Percentiles rank a stretch among this genome's conserved stretches.
These are phyloP conservation scores for Corymbia calophylla DNA, from an alignment of 441 rosid species.

Conservation along the genomic window DNA sequence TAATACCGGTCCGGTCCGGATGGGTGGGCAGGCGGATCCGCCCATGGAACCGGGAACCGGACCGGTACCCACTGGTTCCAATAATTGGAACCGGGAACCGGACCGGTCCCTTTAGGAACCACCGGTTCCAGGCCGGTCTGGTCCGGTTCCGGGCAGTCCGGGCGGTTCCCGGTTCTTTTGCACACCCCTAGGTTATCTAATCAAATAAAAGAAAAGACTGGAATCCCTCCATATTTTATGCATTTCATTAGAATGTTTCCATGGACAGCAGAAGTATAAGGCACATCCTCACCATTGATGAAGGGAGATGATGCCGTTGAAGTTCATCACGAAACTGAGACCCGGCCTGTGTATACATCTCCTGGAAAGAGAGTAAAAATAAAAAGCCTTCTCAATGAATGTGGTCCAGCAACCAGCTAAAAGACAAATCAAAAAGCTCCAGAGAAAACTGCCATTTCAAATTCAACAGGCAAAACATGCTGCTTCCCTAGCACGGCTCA, in stretches of 20 bases:
- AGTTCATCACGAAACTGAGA: conserved; percentile 95
- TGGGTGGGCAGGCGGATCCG: too few species aligned
- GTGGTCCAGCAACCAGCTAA: neutral
- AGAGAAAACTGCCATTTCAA: neutral
- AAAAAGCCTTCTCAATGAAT: neutral
- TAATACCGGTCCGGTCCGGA: too few species aligned
- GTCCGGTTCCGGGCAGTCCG: too few species aligned
- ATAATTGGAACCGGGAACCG: too few species aligned
- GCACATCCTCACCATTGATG: conserved; percentile 52
- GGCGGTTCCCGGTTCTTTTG: too few species aligned
- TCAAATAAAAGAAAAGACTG: neutral
- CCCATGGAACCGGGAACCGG: too few species aligned
- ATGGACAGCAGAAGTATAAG: neutral
- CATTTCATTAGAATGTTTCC: neutral
- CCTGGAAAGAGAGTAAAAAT: conserved; percentile 40
- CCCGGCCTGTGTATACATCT: conserved; percentile 89
- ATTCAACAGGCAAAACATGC: neutral
- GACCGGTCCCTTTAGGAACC: too few species aligned
- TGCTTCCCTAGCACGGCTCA: neutral
- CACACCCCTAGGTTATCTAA: too few species aligned
- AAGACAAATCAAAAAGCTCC: neutral
- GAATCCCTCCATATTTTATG: neutral
- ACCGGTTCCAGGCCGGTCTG: too few species aligned
- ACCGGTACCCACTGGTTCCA: too few species aligned
- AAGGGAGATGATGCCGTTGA: conserved; percentile 85